phyloP scores from a whole-genome alignment of 2,329 filamentous ascomycete genomes.

The Fusarium nelsonii region DNA sequence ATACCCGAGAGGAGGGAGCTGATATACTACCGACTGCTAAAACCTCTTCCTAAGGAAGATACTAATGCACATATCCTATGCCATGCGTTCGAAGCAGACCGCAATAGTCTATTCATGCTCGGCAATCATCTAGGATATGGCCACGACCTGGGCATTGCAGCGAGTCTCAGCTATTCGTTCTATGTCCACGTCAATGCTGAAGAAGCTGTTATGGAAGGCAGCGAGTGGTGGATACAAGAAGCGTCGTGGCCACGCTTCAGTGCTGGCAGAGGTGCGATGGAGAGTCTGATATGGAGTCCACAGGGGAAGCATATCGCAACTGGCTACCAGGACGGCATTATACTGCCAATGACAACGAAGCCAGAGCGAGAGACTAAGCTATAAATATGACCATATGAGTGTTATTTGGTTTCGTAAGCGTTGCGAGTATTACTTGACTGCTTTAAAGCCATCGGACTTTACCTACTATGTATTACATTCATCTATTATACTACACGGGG shows the following conservation, averaged over 20 bases:
- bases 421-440: neutral
- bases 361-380: conserved; percentile 15
- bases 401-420: no score
- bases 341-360: conserved; percentile 45
- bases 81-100: conserved; percentile 65
- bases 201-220: conserved; percentile 61
- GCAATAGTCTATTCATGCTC: conserved; percentile 67
- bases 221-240: conserved; percentile 68
- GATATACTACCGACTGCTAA: conserved; percentile 62
- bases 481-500: neutral
- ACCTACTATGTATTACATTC: no score
- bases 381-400: neutral
- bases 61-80: conserved; percentile 61
- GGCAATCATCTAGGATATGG: conserved; percentile 64
- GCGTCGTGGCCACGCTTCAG: conserved; percentile 61
- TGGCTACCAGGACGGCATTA: conserved; percentile 66
- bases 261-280: conserved; percentile 61
- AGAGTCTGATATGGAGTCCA: conserved; percentile 67
- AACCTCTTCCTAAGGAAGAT: conserved; percentile 56
- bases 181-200: conserved; percentile 64
- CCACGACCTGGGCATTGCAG: conserved; percentile 55
- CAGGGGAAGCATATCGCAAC: conserved; percentile 65
- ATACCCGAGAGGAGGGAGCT: conserved; percentile 62
- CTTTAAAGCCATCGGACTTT: no score
- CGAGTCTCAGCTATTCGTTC: conserved; percentile 64